Percentiles rank a stretch among this genome's conserved stretches.
Conservation (phyloP, 1,284 basidiomycete genomes). For the Malassezia psittaci region DNA sequence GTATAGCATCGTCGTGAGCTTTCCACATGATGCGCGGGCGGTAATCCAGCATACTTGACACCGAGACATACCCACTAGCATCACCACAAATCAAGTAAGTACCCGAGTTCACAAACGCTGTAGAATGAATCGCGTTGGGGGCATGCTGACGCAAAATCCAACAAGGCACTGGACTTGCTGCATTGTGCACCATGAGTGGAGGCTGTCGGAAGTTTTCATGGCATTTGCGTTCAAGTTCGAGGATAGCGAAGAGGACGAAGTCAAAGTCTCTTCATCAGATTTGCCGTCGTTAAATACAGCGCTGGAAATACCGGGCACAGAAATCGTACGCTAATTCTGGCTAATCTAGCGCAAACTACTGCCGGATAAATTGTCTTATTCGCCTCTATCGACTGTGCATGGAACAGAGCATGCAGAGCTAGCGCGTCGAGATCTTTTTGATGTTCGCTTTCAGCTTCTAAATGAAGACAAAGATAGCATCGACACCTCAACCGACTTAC, state of each 20-base stretch:
- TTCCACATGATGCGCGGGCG: constrained; percentile 11
- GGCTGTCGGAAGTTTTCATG: constrained; percentile 11
- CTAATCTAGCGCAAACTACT: constrained; percentile 27
- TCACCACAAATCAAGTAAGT: constrained; percentile 9
- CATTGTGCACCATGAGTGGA: constrained; percentile 1
- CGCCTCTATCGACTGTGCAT: constrained; percentile 29
- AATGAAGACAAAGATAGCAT: constrained; percentile 23
- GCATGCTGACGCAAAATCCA: constrained; percentile 18
- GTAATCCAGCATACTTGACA: constrained; percentile 7
- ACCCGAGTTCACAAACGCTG: constrained; percentile 5
- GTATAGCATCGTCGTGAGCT: constrained; percentile 6
- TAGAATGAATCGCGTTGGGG: constrained; percentile 6
- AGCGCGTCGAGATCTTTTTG: constrained; percentile 75
- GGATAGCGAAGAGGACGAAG: constrained; percentile 8
- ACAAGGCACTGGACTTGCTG: neutral
- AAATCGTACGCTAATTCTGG: neutral
- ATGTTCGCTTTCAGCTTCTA: constrained; percentile 86
- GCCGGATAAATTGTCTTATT: constrained; percentile 42
- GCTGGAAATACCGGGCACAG: neutral
- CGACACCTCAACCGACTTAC: constrained; percentile 64
- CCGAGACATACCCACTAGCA: constrained; percentile 11
- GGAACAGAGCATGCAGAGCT: constrained; percentile 49
- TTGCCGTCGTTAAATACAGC: neutral
- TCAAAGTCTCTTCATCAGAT: neutral
- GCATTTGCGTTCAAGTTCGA: constrained; percentile 20